These are phyloP conservation scores for Aspergillus fischeri DNA, from an alignment of 2,329 filamentous ascomycete species.

Conservation along the genomic window DNA sequence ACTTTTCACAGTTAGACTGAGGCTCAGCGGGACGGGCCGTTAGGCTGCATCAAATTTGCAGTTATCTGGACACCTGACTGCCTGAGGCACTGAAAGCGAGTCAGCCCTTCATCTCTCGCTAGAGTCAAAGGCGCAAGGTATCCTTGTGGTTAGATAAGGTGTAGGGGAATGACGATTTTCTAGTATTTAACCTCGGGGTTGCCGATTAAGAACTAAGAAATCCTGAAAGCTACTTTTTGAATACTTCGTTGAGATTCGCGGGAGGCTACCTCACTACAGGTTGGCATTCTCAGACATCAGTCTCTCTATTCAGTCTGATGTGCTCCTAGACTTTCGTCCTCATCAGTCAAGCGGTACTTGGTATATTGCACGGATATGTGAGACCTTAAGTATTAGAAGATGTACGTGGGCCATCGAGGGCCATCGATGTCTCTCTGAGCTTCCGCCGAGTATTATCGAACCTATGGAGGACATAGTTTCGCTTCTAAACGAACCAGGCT, in stretches of 20 bases:
- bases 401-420: background rate
- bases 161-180: background rate
- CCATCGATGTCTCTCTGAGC: background rate
- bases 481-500: background rate
- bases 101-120: background rate
- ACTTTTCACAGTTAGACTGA: slow-evolving; percentile 20
- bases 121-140: background rate
- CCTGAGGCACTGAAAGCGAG: background rate
- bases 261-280: background rate
- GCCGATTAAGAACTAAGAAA: background rate
- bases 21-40: slow-evolving; percentile 33
- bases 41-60: background rate
- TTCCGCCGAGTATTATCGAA: background rate
- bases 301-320: too few species aligned
- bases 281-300: background rate
- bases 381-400: background rate
- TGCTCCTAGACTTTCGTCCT: background rate
- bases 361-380: background rate
- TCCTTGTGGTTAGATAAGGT: background rate
- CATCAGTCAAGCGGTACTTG: too few species aligned
- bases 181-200: background rate
- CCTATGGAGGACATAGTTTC: too few species aligned
- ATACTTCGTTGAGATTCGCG: background rate
- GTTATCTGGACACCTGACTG: background rate
- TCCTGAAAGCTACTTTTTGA: background rate